Evolutionary conservation across 1,284 basidiomycete species (phyloP).

Genomic region (Singerocomus inundabilis): DNA sequence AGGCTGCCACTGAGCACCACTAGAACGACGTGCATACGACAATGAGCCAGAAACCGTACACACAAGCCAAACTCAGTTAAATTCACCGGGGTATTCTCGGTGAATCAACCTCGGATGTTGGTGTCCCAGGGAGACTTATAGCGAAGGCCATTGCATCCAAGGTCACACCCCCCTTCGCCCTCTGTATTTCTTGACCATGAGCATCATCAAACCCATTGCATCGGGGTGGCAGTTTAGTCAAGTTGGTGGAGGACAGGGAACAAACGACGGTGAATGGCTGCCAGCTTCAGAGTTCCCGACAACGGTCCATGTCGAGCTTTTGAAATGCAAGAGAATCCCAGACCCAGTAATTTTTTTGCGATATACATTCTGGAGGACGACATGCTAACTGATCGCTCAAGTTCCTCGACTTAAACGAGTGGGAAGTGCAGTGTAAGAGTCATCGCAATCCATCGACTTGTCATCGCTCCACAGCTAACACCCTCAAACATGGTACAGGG

Average conservation of each 20-base stretch:
- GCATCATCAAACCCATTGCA: constrained; percentile 26
- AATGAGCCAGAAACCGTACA: no score
- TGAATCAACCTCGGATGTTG: no score
- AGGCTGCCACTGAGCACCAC: neutral
- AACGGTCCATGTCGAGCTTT: constrained; percentile 81
- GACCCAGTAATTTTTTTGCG: constrained; percentile 62
- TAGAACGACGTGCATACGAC: neutral
- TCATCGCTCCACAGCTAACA: constrained; percentile 1
- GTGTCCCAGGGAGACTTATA: constrained; percentile 6
- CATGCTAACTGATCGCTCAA: constrained; percentile 29
- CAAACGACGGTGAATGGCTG: constrained; percentile 66
- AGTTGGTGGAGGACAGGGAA: constrained; percentile 57
- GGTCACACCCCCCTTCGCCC: neutral
- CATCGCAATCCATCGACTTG: constrained; percentile 11
- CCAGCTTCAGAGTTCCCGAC: constrained; percentile 68
- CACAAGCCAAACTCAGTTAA: no score
- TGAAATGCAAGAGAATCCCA: constrained; percentile 67
- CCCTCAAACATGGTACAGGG: constrained; percentile 49
- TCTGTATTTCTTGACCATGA: constrained; percentile 19
- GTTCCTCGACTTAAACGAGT: constrained; percentile 78
- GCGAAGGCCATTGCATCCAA: neutral
- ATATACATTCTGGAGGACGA: neutral
- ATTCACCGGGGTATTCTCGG: constrained; percentile 7
- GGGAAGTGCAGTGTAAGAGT: constrained; percentile 85
- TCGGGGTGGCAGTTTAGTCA: constrained; percentile 68